Base-by-base conservation (phyloP, 768 basidiomycete genomes). In the Hericium rajendrae region DNA sequence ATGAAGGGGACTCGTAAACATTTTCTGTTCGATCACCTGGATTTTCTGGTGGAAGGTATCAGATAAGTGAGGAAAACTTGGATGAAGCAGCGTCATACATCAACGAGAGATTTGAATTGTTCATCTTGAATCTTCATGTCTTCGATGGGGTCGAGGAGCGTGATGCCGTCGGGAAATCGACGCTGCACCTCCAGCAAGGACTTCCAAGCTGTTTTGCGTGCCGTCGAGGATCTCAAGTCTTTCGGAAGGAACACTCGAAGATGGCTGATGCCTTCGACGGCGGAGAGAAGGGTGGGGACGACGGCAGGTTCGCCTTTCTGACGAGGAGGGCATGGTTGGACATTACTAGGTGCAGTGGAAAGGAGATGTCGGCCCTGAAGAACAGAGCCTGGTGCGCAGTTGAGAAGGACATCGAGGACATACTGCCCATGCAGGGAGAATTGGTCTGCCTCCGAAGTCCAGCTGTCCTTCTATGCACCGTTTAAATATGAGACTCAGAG, bases 41-140 rank as follows among this genome's bases (percentile, higher is more conserved):
- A 97, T 95, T 88, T 95, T 95, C 91, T 95, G 66, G 48, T 51
- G 4, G 13, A 12, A 32, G 9, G 12, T 49, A 48, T 48, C 32
- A 38, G 18, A 26, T 18, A 2, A 13, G 2, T 15, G n/a, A n/a
- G 22, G 38, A 38, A 26, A 26, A 39, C 49, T 20, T 16, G 15
- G 28, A 24, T 49, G 9, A 48, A 49, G 32, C 20, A 46, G 72
- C 48, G 5, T 22, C 26, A 26, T 57, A 93, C 94, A 72, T 90
- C 81, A 55, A 97, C 79, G 1, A 98, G 79, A 50, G 85, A 82
- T 65, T 82, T 82, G 74, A 99, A 99, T 63, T 89, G 92, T 38
- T 91, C 88, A 64, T 98, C 97, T 57, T 88, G 91, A 68, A 99
- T 97, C 11, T 84, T 85, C 93, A 98, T 94, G 68, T 97, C 92